Percentiles rank a stretch among this genome's conserved stretches.
Conservation (phyloP, 2,329 filamentous ascomycete genomes). For the Fusarium fracticaudum region DNA sequence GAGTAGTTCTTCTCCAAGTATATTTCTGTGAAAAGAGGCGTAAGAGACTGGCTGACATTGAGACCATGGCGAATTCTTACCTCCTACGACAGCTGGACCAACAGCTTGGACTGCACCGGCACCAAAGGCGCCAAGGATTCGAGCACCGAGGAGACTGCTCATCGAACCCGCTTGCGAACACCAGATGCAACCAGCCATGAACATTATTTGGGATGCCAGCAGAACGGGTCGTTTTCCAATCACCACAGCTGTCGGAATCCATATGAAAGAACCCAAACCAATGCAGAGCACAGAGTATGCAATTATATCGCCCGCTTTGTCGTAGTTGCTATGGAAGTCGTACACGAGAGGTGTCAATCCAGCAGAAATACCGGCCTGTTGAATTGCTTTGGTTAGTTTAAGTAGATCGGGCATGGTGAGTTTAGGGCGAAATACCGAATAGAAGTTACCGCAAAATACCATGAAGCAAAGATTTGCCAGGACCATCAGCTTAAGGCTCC, state of each 20-base stretch:
- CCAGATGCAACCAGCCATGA: neutral
- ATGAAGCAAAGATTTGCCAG: neutral
- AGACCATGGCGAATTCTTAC: neutral
- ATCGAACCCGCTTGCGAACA: neutral
- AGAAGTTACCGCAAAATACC: neutral
- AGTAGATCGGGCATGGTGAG: fast-evolving
- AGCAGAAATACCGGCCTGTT: neutral
- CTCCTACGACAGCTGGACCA: neutral
- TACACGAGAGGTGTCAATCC: neutral
- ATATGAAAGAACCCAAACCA: neutral
- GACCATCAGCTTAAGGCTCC: neutral
- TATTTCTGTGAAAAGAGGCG: neutral
- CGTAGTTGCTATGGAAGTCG: neutral
- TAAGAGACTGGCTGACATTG: fast-evolving
- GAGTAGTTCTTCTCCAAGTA: neutral
- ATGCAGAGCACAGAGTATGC: neutral
- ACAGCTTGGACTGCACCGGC: neutral
- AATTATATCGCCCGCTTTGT: neutral
- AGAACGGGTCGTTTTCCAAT: neutral
- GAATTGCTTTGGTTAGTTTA: neutral
- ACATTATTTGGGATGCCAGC: neutral
- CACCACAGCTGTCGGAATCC: neutral
- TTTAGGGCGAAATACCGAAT: neutral
- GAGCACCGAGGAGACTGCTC: neutral
- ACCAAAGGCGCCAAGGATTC: neutral